These are phyloP conservation scores for Dactylellina haptotyla DNA, from an alignment of 2,329 filamentous ascomycete species.

Conservation along the genomic window DNA sequence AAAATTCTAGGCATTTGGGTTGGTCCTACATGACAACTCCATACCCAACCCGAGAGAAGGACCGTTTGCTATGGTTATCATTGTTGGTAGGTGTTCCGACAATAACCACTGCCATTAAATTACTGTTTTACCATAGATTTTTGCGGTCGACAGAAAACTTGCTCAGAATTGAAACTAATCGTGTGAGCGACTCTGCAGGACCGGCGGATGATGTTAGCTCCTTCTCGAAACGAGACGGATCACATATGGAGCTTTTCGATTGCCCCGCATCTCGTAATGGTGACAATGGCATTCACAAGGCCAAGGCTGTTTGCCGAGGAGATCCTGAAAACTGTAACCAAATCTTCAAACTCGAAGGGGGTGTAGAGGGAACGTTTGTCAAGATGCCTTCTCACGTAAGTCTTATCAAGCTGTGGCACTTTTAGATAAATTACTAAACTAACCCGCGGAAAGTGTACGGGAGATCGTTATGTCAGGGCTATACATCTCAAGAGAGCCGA, in stretches of 20 bases:
- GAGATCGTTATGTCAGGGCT: constrained; percentile 37
- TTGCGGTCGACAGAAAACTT: neutral
- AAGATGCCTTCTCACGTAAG: constrained; percentile 43
- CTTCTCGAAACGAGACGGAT: constrained; percentile 63
- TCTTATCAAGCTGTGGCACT: constrained; percentile 4
- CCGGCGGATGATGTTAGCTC: constrained; percentile 60
- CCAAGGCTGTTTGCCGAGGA: constrained; percentile 40
- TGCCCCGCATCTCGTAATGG: constrained; percentile 57
- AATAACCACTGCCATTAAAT: constrained; percentile 6
- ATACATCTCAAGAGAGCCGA: constrained; percentile 37
- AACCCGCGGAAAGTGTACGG: constrained; percentile 31
- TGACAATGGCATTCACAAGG: constrained; percentile 37
- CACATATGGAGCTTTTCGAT: constrained; percentile 63
- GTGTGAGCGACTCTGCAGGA: constrained; percentile 19
- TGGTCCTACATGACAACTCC: constrained; percentile 43
- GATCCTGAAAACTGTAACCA: constrained; percentile 41
- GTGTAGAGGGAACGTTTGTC: constrained; percentile 40
- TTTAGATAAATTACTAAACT: constrained; percentile 1
- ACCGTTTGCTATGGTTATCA: constrained; percentile 44
- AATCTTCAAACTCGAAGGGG: constrained; percentile 40
- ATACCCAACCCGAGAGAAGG: constrained; percentile 24
- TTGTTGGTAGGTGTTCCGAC: constrained; percentile 28
- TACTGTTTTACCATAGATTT: too few relatives aligned
- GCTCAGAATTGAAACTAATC: constrained; percentile 25
- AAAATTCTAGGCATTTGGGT: constrained; percentile 33